Evolutionary conservation across 306 rosid genomes (phyloP), one percentile per base, ranked within the genome.

Genomic region (Herpetospermum pedunculosum): DNA sequence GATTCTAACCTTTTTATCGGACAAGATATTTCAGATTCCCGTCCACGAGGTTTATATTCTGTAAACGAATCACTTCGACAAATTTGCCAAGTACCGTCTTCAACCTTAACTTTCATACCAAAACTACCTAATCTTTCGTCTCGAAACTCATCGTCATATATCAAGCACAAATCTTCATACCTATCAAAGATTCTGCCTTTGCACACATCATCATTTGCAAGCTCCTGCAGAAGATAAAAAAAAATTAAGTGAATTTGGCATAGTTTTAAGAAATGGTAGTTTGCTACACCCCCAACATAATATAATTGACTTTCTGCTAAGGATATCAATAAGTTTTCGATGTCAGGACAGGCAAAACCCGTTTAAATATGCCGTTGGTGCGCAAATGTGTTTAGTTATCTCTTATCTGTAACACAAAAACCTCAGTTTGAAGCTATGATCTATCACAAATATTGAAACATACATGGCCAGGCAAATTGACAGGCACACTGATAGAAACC

Each of bases 181-280:
- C 64, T 70, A 54, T 81, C 73, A 18, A 63, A 29, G 75, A 80
- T 64, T 4, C 81, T 83, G 69, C 74, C 79, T 69, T 44, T 43
- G 47, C 47, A 72, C 30, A 69, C n/a, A 40, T 72, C n/a, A 48
- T 79, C 80, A 48, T 67, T 77, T 5, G 78, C 78, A 68, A 77
- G 47, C 79, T 75, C 85, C 84, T 80, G 78, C 73, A 84, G 73
- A 72, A 79, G n/a, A n/a, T n/a, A n/a, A 62, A 12, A 63, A 38
- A 16, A 38, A 38, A 40, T 5, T 4, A 65, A 21, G 11, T 40
- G 72, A 35, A 34, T 62, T 62, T 28, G 70, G 46, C 7, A 34
- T 34, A 1, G 14, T 59, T 13, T 15, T 18, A 23, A 64, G 71
- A 64, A 38, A 21, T 19, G 29, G 46, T 28, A 18, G 19, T 28